A percentile compares a stretch with the other conserved stretches of the same genome.
Conservation (phyloP, 73 alveolate species). For the Tetrahymena thermophila region DNA sequence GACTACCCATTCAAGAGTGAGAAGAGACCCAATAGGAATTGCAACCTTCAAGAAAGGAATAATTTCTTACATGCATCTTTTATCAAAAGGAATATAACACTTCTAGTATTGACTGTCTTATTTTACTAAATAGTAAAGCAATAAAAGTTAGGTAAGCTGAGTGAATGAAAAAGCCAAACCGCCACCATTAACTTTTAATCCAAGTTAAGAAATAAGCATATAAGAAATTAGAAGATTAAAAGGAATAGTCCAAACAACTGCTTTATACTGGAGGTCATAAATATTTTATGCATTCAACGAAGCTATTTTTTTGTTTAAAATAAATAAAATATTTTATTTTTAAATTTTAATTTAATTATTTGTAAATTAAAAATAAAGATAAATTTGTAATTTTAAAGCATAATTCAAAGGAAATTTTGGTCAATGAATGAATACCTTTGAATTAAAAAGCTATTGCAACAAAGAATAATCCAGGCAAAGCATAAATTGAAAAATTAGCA, state of each 20-base stretch:
- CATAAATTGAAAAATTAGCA: not conserved
- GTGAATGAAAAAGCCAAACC: not conserved
- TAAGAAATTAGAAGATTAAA: not conserved
- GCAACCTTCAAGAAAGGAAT: not conserved
- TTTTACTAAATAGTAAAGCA: not conserved
- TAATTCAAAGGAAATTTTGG: no score
- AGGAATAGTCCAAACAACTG: not conserved
- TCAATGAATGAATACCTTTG: not conserved
- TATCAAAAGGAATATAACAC: not conserved
- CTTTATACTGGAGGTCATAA: not conserved
- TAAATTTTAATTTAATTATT: no score
- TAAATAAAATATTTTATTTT: not conserved
- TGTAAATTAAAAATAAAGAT: no score
- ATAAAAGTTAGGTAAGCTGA: not conserved
- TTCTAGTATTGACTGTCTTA: not conserved
- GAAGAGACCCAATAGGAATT: not conserved
- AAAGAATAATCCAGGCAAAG: not conserved
- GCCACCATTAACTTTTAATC: not conserved
- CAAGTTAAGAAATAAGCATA: not conserved
- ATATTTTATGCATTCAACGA: not conserved
- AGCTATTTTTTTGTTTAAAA: not conserved
- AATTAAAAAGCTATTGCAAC: not conserved
- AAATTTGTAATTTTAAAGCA: no score
- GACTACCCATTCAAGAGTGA: not conserved
- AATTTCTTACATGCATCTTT: not conserved